phyloP scores from a whole-genome alignment of 805 yeast species.

The Schizosaccharomyces osmophilus region DNA sequence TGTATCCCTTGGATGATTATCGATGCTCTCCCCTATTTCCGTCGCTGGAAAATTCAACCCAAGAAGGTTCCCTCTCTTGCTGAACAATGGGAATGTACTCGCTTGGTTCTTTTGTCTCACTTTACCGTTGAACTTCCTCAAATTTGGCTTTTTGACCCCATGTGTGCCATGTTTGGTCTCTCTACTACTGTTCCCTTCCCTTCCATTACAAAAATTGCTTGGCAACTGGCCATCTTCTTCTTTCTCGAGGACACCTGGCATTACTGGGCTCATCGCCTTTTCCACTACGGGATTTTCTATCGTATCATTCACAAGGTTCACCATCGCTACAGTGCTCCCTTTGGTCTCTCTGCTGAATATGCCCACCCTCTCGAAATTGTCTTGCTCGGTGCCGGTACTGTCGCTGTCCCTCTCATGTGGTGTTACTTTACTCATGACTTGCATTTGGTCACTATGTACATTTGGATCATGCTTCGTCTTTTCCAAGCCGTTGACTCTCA shows the following conservation, averaged over 20 bases:
- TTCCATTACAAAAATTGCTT: constrained; percentile 25
- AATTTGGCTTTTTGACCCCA: constrained; percentile 89
- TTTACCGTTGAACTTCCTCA: constrained; percentile 85
- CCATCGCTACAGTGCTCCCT: constrained; percentile 94
- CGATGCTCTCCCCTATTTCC: constrained; percentile 66
- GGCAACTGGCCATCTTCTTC: constrained; percentile 57
- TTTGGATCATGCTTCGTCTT: constrained; percentile 71
- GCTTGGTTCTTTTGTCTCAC: constrained; percentile 64
- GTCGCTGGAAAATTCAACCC: constrained; percentile 72
- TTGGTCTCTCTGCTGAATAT: constrained; percentile 89
- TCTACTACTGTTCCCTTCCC: constrained; percentile 72
- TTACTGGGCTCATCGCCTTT: constrained; percentile 77
- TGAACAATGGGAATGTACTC: constrained; percentile 85
- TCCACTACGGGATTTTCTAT: constrained; percentile 75
- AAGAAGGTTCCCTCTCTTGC: constrained; percentile 50
- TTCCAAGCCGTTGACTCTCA: constrained; percentile 95
- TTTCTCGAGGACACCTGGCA: constrained; percentile 88
- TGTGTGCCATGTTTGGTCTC: constrained; percentile 63
- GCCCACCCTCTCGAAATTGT: constrained; percentile 91
- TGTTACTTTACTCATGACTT: constrained; percentile 50
- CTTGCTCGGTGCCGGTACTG: constrained; percentile 82
- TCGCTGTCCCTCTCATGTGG: constrained; percentile 76
- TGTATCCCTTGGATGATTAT: constrained; percentile 79
- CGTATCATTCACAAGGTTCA: constrained; percentile 90
- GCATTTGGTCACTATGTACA: constrained; percentile 69